A percentile compares a stretch with the other conserved stretches of the same genome.
phyloP scores from a whole-genome alignment of 192 early-diverging fungal genomes.

The Podila verticillata region DNA sequence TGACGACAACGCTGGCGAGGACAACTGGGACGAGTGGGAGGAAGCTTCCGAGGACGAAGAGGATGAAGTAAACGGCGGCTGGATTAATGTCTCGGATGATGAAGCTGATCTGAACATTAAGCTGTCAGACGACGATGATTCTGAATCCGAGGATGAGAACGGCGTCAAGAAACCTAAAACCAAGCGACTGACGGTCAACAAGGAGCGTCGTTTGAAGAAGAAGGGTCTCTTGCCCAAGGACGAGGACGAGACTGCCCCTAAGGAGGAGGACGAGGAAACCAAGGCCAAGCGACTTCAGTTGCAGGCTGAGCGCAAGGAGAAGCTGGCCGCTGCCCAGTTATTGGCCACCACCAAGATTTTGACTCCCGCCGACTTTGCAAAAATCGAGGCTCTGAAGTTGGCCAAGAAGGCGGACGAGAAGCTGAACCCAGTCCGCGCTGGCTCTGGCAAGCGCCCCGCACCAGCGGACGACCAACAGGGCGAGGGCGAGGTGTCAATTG shows the following conservation, averaged over 20 bases:
- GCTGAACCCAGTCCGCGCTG: constrained; percentile 31
- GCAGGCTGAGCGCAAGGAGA: constrained; percentile 56
- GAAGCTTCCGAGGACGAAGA: constrained; percentile 56
- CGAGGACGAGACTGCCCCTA: constrained; percentile 45
- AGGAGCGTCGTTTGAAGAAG: constrained; percentile 57
- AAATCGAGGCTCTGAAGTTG: constrained; percentile 80
- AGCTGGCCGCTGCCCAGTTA: constrained; percentile 56
- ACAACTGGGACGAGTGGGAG: constrained; percentile 54
- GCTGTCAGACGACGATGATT: constrained; percentile 47
- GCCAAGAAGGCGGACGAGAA: constrained; percentile 67
- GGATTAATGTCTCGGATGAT: constrained; percentile 59
- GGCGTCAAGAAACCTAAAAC: constrained; percentile 53
- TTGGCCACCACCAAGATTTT: constrained; percentile 74
- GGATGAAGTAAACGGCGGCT: constrained; percentile 35
- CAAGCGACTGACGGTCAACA: constrained; percentile 50
- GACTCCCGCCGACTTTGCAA: constrained; percentile 92
- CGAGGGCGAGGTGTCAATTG: constrained; percentile 49
- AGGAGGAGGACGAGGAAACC: constrained; percentile 54
- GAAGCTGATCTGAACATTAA: constrained; percentile 54
- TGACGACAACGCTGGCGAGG: constrained; percentile 52
- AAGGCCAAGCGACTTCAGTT: constrained; percentile 50
- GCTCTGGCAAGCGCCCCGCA: constrained; percentile 45
- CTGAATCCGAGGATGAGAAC: constrained; percentile 58
- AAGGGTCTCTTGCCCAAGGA: constrained; percentile 51
- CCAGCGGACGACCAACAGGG: constrained; percentile 26